Base-by-base conservation (phyloP, 331 rosid species). In the Erythrophleum ivorense region DNA sequence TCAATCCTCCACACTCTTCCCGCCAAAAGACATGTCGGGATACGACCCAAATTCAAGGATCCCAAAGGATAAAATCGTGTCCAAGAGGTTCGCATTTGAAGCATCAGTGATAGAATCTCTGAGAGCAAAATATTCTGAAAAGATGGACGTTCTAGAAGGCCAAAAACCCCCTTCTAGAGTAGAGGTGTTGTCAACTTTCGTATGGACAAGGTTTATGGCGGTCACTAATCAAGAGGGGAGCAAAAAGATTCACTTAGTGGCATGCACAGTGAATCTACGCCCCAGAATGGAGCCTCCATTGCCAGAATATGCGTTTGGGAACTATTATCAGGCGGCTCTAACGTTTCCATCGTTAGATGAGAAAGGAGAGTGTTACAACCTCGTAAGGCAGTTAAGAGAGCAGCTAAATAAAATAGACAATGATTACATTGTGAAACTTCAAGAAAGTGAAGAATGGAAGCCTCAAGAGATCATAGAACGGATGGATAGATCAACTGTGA, bases 201-300 rank as follows among this genome's bases (percentile, higher is more conserved):
- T 77, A 63, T 77, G 60, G 72, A 62, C 59, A 5, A 18, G 73
- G 9, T 77, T 45, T 63, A 0, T 63, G n/a, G 80, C 73, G 0
- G 3, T 29, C 19, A 63, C 62, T 14, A 73, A 41, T 13, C 36
- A 46, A 50, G 7, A 10, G 7, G 49, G 18, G 4, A 53, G 13
- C 19, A 33, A 13, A 5, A 15, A 34, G 48, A 64, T 64, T 64
- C 6, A 64, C 48, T 64, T 64, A 14, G 34, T 55, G 19, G 11
- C n/a, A 34, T 45, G 7, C 14, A 64, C 71, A 0, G 55, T 36
- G 53, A 78, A 78, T 71, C 12, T 78, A 2, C 65, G 81, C 8
- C 31, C 74, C 5, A 78, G 81, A 66, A 78, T 78, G 66, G 54
- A 65, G 33, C 66, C 75, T 6, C 54, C 81, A 10, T 12, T 78